Evolutionary conservation across 2,329 filamentous ascomycete species (phyloP), one percentile per base, ranked within the genome.

Genomic region (Verticillium longisporum): DNA sequence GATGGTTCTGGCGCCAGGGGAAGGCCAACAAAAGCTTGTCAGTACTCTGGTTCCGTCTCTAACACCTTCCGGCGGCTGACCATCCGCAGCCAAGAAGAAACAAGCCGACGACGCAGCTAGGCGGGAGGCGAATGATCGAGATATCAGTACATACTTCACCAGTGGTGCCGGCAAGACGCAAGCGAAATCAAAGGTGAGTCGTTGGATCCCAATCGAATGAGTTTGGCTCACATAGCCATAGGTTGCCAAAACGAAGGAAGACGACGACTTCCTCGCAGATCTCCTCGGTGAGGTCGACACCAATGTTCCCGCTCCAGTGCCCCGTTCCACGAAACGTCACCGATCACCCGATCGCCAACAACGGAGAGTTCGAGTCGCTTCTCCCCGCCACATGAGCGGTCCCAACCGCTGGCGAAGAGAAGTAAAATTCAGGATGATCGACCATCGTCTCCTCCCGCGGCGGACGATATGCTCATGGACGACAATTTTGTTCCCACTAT

Each of bases 101-200:
- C 89, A 89, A 15, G 91, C 97, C 69, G 91, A 96, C 67, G 92
- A 97, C 62, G 87, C 90, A 65, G 88, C 92, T 62, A 90, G 91
- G 72, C 86, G 89, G 69, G 91, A 96, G 68, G 92, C 91, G 73
- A 91, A 92, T 66, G 92, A 96, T 74, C 90, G 90, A 70, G 90
- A 92, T 68, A 98, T 99, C 72, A 92, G 89, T 75, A 94, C 96
- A 69, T 99, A 96, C 76, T 98, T 99, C 73, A 94, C 85, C 67
- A 90, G 89, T 68, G 92, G 91, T 60, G 83, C 85, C 37, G 79
- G 80, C 62, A 83, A 83, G 66, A 75, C 83, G 58, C 88, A 87
- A 61, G 80, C 88, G 14, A 98, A 97, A 72, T 82, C 89, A 18
- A 98, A 97, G 83, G 92, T 93, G 75, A 62, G 9, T 10, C 34